Evolutionary conservation across 257 asterid species (phyloP).

Genomic region (Petrea volubilis): DNA sequence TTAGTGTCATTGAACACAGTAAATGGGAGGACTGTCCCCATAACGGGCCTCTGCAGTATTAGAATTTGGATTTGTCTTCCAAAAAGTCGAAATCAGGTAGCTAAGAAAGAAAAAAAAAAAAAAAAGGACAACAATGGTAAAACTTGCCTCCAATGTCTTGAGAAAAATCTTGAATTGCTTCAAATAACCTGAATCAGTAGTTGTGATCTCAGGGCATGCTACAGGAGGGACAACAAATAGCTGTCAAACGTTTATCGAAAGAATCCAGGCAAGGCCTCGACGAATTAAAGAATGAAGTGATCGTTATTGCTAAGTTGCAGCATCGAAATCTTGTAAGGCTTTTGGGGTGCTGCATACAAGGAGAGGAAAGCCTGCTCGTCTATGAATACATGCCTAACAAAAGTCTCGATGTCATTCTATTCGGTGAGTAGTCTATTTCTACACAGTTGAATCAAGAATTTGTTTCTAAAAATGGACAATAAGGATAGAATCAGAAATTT

Average conservation of each 20-base stretch:
- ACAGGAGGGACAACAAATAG: slow-evolving; percentile 38
- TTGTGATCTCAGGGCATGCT: slow-evolving; percentile 18
- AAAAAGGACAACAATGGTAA: neutral
- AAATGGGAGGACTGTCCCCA: too few relatives aligned
- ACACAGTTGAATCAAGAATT: neutral
- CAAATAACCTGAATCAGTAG: too few relatives aligned
- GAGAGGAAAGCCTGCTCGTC: too few relatives aligned
- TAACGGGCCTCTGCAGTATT: too few relatives aligned
- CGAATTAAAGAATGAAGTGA: slow-evolving; percentile 29
- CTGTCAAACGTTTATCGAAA: slow-evolving; percentile 26
- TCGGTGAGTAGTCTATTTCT: slow-evolving; percentile 14
- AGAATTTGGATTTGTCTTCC: too few relatives aligned
- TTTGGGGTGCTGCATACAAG: slow-evolving; percentile 36
- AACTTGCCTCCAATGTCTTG: neutral
- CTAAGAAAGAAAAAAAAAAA: too few relatives aligned
- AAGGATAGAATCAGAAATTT: too few relatives aligned
- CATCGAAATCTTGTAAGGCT: slow-evolving; percentile 41
- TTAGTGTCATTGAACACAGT: too few relatives aligned
- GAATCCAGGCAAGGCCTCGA: slow-evolving; percentile 26
- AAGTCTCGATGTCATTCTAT: slow-evolving; percentile 18
- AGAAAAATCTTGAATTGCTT: neutral
- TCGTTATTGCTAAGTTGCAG: slow-evolving; percentile 34
- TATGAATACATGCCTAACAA: too few relatives aligned
- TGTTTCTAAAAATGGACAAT: neutral
- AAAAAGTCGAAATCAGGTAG: too few relatives aligned